phyloP scores from a whole-genome alignment of 139 green algal genomes.

The Limnomonas spitsbergensis region DNA sequence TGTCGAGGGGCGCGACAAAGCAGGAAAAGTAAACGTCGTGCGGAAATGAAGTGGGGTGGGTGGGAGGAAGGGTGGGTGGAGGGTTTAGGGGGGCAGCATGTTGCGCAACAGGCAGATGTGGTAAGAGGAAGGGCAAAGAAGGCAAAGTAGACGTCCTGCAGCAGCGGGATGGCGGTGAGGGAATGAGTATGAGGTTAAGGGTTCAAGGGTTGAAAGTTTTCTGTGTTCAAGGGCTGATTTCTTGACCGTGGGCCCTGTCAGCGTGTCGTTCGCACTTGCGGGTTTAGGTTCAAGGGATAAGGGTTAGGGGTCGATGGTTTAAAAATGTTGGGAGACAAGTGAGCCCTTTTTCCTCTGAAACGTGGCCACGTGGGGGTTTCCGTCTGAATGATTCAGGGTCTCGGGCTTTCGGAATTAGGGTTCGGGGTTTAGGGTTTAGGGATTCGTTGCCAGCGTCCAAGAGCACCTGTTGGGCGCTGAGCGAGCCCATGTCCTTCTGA shows the following conservation, averaged over 20 bases:
- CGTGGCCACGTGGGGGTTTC: too few relatives aligned
- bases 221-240: too few relatives aligned
- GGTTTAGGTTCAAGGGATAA: too few relatives aligned
- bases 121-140: slow-evolving; percentile 54
- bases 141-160: slow-evolving; percentile 58
- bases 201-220: slow-evolving; percentile 35
- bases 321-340: too few relatives aligned
- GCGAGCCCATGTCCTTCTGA: slow-evolving; percentile 28
- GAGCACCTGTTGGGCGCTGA: slow-evolving; percentile 21
- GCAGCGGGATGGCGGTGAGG: not conserved
- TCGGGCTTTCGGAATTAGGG: too few relatives aligned
- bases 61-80: not conserved
- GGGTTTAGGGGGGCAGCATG: slow-evolving; percentile 46
- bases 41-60: slow-evolving; percentile 14
- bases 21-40: slow-evolving; percentile 55
- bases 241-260: too few relatives aligned
- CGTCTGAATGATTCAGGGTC: too few relatives aligned
- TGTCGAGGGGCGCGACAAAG: slow-evolving; percentile 61
- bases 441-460: too few relatives aligned
- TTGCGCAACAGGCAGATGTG: slow-evolving; percentile 56
- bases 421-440: too few relatives aligned
- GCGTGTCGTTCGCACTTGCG: too few relatives aligned
- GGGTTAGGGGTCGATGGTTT: too few relatives aligned
- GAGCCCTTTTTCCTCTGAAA: too few relatives aligned
- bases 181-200: not conserved